A percentile compares a stretch with the other conserved stretches of the same genome.
phyloP scores from a whole-genome alignment of 176 grass and related monocot genomes.

The Tillandsia fasciculata region DNA sequence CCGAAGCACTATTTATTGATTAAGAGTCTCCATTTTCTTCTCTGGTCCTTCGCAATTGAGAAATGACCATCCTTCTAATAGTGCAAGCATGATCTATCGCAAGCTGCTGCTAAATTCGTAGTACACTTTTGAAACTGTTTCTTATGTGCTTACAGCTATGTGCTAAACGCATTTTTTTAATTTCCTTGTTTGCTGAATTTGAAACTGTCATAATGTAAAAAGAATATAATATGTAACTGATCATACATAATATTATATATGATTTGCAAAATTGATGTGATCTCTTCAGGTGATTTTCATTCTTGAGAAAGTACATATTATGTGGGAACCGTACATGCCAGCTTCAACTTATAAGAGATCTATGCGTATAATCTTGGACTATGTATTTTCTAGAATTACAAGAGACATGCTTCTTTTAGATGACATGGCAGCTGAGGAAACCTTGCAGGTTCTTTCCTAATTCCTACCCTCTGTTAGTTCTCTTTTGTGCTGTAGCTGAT shows the following conservation, averaged over 20 bases:
- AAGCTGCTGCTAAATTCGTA: neutral
- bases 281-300: constrained; percentile 64
- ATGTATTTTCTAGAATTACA: constrained; percentile 78
- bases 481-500: constrained; percentile 12
- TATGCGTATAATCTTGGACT: constrained; percentile 65
- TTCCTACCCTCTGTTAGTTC: constrained; percentile 4
- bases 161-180: too few relatives aligned
- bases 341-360: constrained; percentile 68
- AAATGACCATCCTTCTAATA: too few relatives aligned
- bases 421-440: constrained; percentile 95
- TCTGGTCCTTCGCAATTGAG: neutral
- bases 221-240: too few relatives aligned
- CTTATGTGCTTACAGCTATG: neutral
- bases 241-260: neutral
- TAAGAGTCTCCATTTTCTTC: neutral
- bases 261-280: neutral
- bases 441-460: constrained; percentile 55
- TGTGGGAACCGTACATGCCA: constrained; percentile 71
- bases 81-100: too few relatives aligned
- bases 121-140: neutral
- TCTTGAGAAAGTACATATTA: constrained; percentile 82
- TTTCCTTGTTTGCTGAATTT: too few relatives aligned
- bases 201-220: too few relatives aligned
- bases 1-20: neutral
- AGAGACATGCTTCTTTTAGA: constrained; percentile 89